A percentile compares a stretch with the other conserved stretches of the same genome.
phyloP scores from a whole-genome alignment of 2,329 filamentous ascomycete genomes.

The Trichoderma sp. region DNA sequence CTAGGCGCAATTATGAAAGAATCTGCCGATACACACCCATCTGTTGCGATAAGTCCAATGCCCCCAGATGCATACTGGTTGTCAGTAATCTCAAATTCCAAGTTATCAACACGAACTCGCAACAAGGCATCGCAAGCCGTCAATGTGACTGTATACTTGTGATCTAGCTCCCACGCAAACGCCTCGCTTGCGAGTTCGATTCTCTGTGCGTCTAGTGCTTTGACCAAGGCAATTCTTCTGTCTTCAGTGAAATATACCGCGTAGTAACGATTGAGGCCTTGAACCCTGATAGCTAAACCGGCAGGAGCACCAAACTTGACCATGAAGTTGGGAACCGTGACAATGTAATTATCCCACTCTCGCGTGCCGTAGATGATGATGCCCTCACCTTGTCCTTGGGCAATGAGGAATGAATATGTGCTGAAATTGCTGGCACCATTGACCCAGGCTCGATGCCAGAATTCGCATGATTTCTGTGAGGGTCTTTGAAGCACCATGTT shows the following conservation, averaged over 20 bases:
- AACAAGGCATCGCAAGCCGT: background rate
- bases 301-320: constrained; percentile 26
- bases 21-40: constrained; percentile 18
- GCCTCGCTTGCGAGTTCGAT: background rate
- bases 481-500: constrained; percentile 14
- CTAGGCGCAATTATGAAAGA: background rate
- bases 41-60: constrained; percentile 18
- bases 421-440: constrained; percentile 10
- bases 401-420: background rate
- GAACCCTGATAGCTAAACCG: constrained; percentile 29
- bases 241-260: constrained; percentile 24
- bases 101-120: background rate
- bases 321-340: constrained; percentile 23
- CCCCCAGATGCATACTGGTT: constrained; percentile 13
- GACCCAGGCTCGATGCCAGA: constrained; percentile 20
- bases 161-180: constrained; percentile 16
- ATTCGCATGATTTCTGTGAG: background rate
- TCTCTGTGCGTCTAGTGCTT: constrained; percentile 13
- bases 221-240: constrained; percentile 19
- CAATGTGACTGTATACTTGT: background rate
- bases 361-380: constrained; percentile 33
- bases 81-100: constrained; percentile 6
- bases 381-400: constrained; percentile 25
- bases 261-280: constrained; percentile 33
- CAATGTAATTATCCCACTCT: constrained; percentile 32